Percentiles rank a stretch among this genome's conserved stretches.
Conservation (phyloP, 768 basidiomycete species). For the Dentipellis sp. region DNA sequence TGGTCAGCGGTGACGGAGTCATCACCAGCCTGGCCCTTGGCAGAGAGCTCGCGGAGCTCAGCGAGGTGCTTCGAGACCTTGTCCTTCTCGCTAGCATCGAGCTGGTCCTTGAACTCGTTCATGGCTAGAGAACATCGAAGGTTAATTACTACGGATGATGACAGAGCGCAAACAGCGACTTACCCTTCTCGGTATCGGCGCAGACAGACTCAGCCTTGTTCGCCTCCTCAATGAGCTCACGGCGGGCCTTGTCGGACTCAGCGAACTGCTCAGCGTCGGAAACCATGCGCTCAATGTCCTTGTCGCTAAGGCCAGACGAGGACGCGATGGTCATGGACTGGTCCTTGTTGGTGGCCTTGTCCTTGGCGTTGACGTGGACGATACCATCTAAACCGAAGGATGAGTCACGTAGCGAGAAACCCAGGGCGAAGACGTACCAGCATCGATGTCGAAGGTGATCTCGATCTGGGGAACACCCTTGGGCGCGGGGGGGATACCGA, state of each 20-base stretch:
- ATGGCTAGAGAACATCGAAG: slow-evolving; percentile 45
- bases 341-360: slow-evolving; percentile 85
- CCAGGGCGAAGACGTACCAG: slow-evolving; percentile 41
- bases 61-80: slow-evolving; percentile 82
- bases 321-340: slow-evolving; percentile 97
- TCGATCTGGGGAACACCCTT: slow-evolving; percentile 74
- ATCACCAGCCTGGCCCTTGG: slow-evolving; percentile 86
- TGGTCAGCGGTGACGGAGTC: slow-evolving; percentile 70
- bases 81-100: slow-evolving; percentile 87
- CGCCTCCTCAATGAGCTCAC: slow-evolving; percentile 85
- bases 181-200: slow-evolving; percentile 92
- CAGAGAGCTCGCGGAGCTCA: slow-evolving; percentile 83
- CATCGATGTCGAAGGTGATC: slow-evolving; percentile 96
- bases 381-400: slow-evolving; percentile 61
- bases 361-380: slow-evolving; percentile 94
- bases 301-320: slow-evolving; percentile 91
- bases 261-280: slow-evolving; percentile 89
- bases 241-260: slow-evolving; percentile 85
- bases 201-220: slow-evolving; percentile 96
- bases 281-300: slow-evolving; percentile 97
- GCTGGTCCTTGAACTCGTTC: slow-evolving; percentile 96
- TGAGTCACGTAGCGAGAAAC: background rate
- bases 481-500: slow-evolving; percentile 84
- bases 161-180: slow-evolving; percentile 12
- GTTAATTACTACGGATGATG: slow-evolving; percentile 4